Evolutionary conservation across 2,329 filamentous ascomycete species (phyloP).

Genomic region (Penicillium frequentans): DNA sequence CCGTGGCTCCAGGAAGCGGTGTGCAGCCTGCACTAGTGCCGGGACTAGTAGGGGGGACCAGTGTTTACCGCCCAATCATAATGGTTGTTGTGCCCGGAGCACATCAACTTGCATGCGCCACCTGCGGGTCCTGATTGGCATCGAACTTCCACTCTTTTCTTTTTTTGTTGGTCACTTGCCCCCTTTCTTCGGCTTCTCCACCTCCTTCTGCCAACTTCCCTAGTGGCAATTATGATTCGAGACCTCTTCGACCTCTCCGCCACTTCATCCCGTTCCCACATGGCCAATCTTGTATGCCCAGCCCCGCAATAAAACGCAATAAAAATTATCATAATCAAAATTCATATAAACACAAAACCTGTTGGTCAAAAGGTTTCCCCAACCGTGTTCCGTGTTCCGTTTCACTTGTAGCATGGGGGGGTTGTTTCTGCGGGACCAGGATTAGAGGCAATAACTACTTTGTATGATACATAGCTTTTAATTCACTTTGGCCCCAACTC

Average conservation of each 20-base stretch:
- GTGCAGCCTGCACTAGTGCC: slow-evolving; percentile 7
- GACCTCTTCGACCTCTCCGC: not conserved
- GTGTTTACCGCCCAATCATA: slow-evolving; percentile 4
- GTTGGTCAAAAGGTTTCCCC: not conserved
- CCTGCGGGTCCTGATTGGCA: slow-evolving; percentile 15
- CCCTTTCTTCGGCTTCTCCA: not conserved
- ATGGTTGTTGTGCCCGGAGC: not conserved
- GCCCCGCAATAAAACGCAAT: not conserved
- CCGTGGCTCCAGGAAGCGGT: slow-evolving; percentile 11
- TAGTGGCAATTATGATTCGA: slow-evolving; percentile 1
- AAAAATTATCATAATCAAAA: not conserved
- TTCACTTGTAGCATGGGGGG: slow-evolving; percentile 1
- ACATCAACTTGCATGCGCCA: slow-evolving; percentile 12
- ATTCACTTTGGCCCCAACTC: slow-evolving; percentile 1
- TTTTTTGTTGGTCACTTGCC: not conserved
- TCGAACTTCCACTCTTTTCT: not conserved
- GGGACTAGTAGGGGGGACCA: not conserved
- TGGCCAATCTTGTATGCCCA: not conserved
- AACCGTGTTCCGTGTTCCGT: slow-evolving; percentile 8
- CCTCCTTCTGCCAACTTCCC: not conserved
- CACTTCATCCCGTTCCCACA: slow-evolving; percentile 7
- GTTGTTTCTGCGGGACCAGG: not conserved
- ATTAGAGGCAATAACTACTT: not conserved
- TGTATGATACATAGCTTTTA: not conserved
- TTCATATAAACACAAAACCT: not conserved